Conservation (phyloP, 2,329 filamentous ascomycete genomes). For the Chalaropsis ovoidea region DNA sequence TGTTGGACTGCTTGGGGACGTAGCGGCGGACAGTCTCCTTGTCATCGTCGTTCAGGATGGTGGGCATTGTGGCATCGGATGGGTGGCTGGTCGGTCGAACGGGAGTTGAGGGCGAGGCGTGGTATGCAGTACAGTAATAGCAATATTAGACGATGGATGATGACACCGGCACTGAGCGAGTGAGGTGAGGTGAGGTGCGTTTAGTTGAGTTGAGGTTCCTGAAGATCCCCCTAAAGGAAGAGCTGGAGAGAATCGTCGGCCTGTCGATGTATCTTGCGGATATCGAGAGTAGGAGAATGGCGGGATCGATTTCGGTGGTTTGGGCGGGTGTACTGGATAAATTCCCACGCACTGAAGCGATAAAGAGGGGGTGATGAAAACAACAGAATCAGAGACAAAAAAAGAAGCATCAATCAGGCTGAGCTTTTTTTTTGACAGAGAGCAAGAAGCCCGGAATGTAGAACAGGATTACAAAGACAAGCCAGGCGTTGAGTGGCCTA, state of each 20-base stretch:
- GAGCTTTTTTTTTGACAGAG: constrained; percentile 12
- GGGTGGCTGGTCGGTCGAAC: background rate
- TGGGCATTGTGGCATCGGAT: constrained; percentile 15
- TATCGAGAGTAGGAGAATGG: background rate
- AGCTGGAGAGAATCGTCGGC: background rate
- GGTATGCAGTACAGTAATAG: background rate
- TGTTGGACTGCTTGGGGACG: constrained; percentile 89
- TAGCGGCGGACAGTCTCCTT: constrained; percentile 93
- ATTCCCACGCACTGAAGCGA: background rate
- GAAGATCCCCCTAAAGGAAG: background rate
- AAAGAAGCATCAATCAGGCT: background rate
- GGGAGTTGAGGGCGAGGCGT: background rate
- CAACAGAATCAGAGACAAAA: background rate
- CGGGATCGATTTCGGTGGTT: background rate
- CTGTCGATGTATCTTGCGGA: background rate
- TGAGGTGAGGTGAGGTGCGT: background rate
- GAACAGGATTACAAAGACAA: constrained; percentile 1
- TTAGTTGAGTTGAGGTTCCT: background rate
- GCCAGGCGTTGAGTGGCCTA: background rate
- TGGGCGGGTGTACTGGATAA: background rate
- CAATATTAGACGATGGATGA: constrained; percentile 3
- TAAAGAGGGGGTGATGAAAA: constrained; percentile 1
- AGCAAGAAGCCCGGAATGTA: constrained; percentile 27
- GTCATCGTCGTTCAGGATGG: constrained; percentile 66
- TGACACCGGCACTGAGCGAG: background rate